These are phyloP conservation scores for Populus nigra DNA, from an alignment of 345 rosid species.

Conservation along the genomic window DNA sequence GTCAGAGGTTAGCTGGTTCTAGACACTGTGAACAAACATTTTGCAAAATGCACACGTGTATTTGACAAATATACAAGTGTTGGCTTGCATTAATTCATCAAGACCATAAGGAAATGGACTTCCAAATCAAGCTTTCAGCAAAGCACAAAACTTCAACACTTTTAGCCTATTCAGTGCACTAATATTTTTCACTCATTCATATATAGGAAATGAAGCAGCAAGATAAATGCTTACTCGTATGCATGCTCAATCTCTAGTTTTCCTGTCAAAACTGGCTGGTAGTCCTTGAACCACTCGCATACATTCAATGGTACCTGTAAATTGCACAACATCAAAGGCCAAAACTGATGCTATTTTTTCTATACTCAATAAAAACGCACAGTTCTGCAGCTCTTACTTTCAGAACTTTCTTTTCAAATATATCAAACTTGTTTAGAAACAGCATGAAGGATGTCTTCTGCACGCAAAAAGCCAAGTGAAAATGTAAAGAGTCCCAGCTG, in stretches of 20 bases:
- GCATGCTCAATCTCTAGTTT: constrained; percentile 96
- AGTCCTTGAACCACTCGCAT: constrained; percentile 96
- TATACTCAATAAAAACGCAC: neutral
- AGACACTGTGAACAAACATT: neutral
- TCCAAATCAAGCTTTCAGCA: neutral
- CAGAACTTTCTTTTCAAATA: constrained; percentile 89
- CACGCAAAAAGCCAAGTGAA: constrained; percentile 17
- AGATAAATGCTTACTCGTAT: constrained; percentile 65
- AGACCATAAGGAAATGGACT: neutral
- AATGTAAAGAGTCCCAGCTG: neutral
- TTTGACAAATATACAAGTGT: neutral
- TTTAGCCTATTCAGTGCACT: neutral
- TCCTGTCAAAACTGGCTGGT: constrained; percentile 80
- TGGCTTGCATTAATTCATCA: neutral
- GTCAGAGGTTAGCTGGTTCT: neutral
- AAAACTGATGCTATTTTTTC: neutral
- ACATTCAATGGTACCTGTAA: constrained; percentile 76
- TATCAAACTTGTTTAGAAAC: constrained; percentile 91
- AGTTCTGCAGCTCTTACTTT: constrained; percentile 48
- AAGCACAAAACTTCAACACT: neutral
- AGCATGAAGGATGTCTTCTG: constrained; percentile 99
- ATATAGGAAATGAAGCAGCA: neutral
- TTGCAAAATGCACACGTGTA: neutral
- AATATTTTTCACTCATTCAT: neutral
- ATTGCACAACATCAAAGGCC: constrained; percentile 12